phyloP scores from a whole-genome alignment of 2,329 filamentous ascomycete species.

The Monosporascus cannonballus region DNA sequence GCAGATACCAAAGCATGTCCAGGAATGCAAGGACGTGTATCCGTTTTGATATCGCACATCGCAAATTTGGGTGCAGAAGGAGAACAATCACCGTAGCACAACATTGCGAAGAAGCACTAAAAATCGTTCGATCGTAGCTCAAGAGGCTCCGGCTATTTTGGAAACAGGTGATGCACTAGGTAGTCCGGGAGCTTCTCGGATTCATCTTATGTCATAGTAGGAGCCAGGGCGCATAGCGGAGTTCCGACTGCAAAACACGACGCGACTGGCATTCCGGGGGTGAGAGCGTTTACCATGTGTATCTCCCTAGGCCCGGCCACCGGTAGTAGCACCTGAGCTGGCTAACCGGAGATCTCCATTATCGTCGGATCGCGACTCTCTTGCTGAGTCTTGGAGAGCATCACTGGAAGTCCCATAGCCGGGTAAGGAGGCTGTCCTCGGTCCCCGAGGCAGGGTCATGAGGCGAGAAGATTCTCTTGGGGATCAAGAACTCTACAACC shows the following conservation, averaged over 20 bases:
- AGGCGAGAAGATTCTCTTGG: conserved; percentile 68
- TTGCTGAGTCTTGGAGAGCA: background rate
- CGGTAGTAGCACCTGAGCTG: background rate
- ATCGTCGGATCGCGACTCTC: background rate
- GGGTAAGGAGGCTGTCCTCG: conserved; percentile 51
- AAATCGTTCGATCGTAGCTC: background rate
- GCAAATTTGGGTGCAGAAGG: conserved; percentile 14
- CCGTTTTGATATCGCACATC: conserved; percentile 17
- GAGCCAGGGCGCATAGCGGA: background rate
- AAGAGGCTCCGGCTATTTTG: conserved; percentile 2
- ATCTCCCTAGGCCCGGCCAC: background rate
- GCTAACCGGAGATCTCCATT: background rate
- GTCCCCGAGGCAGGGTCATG: conserved; percentile 40
- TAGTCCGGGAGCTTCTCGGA: background rate
- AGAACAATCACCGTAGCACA: conserved; percentile 9
- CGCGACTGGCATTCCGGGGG: background rate
- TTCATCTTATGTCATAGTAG: background rate
- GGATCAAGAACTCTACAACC: conserved; percentile 90
- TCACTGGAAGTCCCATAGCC: conserved; percentile 53
- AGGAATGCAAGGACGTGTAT: conserved; percentile 13
- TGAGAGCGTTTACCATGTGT: background rate
- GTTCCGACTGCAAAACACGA: background rate
- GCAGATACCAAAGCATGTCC: conserved; percentile 14
- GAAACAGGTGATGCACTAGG: background rate
- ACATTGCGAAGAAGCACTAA: conserved; percentile 8